Evolutionary conservation across 495 filamentous ascomycete species (phyloP).

Genomic region (Podospora pseudopauciseta): DNA sequence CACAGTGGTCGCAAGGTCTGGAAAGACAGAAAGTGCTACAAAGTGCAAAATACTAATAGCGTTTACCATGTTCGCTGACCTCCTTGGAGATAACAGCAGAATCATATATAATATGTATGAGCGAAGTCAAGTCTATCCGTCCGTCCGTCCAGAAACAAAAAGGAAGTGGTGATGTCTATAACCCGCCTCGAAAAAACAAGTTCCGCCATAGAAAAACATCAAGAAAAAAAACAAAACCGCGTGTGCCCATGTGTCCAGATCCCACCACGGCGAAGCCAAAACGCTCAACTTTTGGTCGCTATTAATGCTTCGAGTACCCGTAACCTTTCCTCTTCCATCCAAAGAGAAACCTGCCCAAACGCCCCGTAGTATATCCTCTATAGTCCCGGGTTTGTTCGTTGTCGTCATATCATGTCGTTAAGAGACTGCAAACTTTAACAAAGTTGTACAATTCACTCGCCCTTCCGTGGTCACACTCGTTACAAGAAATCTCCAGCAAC

Average conservation of each 20-base stretch:
- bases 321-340: slow-evolving; percentile 6
- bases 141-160: slow-evolving; percentile 16
- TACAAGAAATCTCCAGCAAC: slow-evolving; percentile 37
- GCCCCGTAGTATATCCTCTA: slow-evolving; percentile 28
- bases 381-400: slow-evolving; percentile 15
- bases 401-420: slow-evolving; percentile 33
- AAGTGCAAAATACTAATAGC: neutral
- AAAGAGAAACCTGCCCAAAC: slow-evolving; percentile 20
- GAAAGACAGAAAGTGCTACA: neutral
- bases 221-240: slow-evolving; percentile 3
- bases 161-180: slow-evolving; percentile 29
- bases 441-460: neutral
- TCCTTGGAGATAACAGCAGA: neutral
- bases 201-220: slow-evolving; percentile 5
- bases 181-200: slow-evolving; percentile 5
- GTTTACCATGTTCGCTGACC: neutral
- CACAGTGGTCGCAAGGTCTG: too few species aligned
- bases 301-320: slow-evolving; percentile 8
- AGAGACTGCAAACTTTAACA: slow-evolving; percentile 6
- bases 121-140: slow-evolving; percentile 26
- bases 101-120: slow-evolving; percentile 2
- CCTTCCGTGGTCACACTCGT: neutral
- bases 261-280: slow-evolving; percentile 12
- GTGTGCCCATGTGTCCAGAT: slow-evolving; percentile 12
- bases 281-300: slow-evolving; percentile 7